Conservation (phyloP, 352 stramenopile species). For the Phytopythium boreale region DNA sequence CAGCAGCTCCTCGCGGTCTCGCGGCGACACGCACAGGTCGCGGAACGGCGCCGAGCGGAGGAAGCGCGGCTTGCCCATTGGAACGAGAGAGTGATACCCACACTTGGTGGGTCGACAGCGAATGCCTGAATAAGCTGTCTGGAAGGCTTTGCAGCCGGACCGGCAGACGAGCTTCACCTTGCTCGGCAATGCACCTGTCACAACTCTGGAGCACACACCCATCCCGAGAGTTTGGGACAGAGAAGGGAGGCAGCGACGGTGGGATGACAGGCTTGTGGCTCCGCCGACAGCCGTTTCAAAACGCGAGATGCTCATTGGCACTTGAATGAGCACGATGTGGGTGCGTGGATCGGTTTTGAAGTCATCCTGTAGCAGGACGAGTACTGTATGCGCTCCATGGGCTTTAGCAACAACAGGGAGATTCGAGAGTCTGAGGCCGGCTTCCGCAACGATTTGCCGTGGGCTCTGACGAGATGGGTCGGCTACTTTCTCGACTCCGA, state of each 20-base stretch:
- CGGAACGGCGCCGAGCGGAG: not conserved
- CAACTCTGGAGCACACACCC: too few relatives aligned
- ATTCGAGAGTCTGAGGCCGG: not conserved
- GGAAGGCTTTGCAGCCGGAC: too few relatives aligned
- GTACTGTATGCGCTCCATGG: not conserved
- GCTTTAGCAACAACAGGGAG: not conserved
- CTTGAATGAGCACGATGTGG: not conserved
- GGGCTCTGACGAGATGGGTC: not conserved
- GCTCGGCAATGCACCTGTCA: not conserved
- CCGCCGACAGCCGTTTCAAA: not conserved
- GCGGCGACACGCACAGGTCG: slow-evolving; percentile 4
- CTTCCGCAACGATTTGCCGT: not conserved
- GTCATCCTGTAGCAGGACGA: not conserved
- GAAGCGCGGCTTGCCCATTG: slow-evolving; percentile 5
- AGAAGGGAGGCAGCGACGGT: not conserved
- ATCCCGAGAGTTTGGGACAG: not conserved
- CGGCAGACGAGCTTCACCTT: too few relatives aligned
- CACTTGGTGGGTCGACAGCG: not conserved
- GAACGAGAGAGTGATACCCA: not conserved
- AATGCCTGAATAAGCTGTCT: slow-evolving; percentile 1
- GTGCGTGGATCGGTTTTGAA: not conserved
- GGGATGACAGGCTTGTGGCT: not conserved
- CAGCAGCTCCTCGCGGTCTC: not conserved
- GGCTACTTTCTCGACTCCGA: not conserved
- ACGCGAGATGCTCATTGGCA: not conserved